These are phyloP conservation scores for Starmerella stigmatis DNA, from an alignment of 805 yeast species.

Conservation along the genomic window DNA sequence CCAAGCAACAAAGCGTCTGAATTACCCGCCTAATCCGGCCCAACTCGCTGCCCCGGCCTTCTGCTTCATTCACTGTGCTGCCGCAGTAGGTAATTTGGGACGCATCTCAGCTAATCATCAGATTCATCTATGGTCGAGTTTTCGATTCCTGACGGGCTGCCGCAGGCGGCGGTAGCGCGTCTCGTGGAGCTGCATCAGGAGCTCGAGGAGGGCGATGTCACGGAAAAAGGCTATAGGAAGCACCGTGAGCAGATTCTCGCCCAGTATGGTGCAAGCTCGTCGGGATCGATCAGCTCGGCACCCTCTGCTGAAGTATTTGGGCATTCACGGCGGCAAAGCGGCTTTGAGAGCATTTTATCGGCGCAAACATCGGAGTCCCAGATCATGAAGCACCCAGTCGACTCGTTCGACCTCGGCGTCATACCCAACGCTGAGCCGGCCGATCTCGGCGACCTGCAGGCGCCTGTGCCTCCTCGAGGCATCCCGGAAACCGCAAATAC, in stretches of 20 bases:
- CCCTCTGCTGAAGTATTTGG: constrained; percentile 10
- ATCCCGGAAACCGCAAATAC: constrained; percentile 26
- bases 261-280: constrained; percentile 14
- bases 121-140: constrained; percentile 23
- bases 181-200: constrained; percentile 23
- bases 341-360: constrained; percentile 19
- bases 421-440: constrained; percentile 1
- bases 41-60: too few species aligned
- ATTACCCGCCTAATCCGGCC: too few species aligned
- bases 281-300: constrained; percentile 15
- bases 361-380: constrained; percentile 16
- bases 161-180: constrained; percentile 24
- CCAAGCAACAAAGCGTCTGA: too few species aligned
- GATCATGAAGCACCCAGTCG: neutral
- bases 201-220: constrained; percentile 52
- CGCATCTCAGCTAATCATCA: constrained; percentile 4
- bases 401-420: neutral
- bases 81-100: neutral
- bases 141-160: constrained; percentile 27
- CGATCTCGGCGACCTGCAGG: constrained; percentile 19
- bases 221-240: constrained; percentile 60
- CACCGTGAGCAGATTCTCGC: constrained; percentile 40
- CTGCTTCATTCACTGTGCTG: too few species aligned
- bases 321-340: constrained; percentile 21
- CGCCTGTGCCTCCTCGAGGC: constrained; percentile 26